phyloP scores from a whole-genome alignment of 106 monocot genomes.

The Dendrobium chrysotoxum region DNA sequence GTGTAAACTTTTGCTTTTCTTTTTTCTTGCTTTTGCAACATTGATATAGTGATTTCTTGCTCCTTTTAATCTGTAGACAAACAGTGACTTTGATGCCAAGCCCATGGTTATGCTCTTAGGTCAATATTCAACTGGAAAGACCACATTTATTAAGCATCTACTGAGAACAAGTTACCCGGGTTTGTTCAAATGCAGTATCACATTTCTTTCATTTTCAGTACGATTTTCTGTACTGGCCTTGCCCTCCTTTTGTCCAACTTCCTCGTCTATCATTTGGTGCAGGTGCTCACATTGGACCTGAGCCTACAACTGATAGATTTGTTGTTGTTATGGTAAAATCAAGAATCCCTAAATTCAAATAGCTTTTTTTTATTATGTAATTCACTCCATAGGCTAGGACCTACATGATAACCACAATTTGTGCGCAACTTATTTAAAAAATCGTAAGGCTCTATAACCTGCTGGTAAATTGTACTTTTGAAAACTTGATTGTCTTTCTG shows the following conservation, averaged over 20 bases:
- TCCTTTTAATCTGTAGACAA: conserved; percentile 46
- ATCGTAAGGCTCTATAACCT: not conserved
- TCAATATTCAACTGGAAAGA: conserved; percentile 88
- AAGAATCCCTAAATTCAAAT: not conserved
- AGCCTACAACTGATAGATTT: conserved; percentile 22
- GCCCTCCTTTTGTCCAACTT: not conserved
- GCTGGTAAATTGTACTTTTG: not conserved
- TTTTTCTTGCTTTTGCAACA: not conserved
- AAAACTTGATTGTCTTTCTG: not conserved
- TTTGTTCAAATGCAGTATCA: conserved; percentile 17
- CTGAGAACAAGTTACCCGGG: conserved; percentile 78
- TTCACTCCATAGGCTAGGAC: not conserved
- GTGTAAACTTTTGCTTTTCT: not conserved
- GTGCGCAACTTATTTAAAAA: not conserved
- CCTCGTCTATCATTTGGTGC: not conserved
- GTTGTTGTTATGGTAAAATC: conserved; percentile 20
- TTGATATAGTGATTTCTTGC: not conserved
- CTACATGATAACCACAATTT: not conserved
- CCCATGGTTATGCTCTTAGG: conserved; percentile 90
- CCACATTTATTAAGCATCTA: conserved; percentile 88
- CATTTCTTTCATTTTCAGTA: not conserved
- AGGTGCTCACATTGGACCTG: conserved; percentile 23
- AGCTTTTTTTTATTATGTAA: not conserved
- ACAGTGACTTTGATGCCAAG: conserved; percentile 90
- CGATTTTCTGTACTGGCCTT: not conserved